Evolutionary conservation across 2,329 filamentous ascomycete genomes (phyloP).

Genomic region (Fusarium torreyae): DNA sequence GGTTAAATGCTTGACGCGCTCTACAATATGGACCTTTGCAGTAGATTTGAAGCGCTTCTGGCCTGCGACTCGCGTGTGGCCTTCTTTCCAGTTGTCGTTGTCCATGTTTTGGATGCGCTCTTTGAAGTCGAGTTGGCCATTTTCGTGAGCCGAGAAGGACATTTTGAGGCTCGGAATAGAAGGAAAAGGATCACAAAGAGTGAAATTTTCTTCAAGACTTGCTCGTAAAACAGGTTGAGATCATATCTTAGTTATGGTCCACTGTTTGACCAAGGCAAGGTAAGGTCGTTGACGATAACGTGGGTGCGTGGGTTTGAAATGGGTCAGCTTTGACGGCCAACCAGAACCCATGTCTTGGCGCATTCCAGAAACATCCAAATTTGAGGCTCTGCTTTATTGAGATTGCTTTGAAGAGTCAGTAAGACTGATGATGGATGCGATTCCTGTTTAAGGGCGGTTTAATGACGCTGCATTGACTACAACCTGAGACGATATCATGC

Average conservation of each 20-base stretch:
- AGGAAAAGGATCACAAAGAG: background rate
- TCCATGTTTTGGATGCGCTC: conserved; percentile 41
- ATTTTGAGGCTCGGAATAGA: background rate
- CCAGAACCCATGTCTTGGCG: conserved; percentile 1
- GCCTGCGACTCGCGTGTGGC: conserved; percentile 47
- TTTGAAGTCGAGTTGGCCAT: conserved; percentile 32
- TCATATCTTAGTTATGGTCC: background rate
- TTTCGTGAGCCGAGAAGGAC: conserved; percentile 15
- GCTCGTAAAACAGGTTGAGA: background rate
- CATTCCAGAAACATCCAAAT: background rate
- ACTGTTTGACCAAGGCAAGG: conserved; percentile 15
- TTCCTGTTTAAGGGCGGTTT: background rate
- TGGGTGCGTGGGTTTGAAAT: background rate
- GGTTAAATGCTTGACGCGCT: conserved; percentile 48
- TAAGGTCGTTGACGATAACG: conserved; percentile 6
- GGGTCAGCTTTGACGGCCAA: conserved; percentile 10
- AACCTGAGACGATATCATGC: background rate
- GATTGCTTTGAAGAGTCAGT: no score
- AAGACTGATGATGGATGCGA: background rate
- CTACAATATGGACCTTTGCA: conserved; percentile 34
- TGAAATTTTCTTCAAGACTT: background rate
- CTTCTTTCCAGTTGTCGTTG: conserved; percentile 49
- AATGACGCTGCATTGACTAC: background rate
- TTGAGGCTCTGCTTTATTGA: no score
- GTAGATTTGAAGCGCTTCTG: conserved; percentile 37